phyloP scores from a whole-genome alignment of 164 flowering plant genomes.

The Vitis cinerea region DNA sequence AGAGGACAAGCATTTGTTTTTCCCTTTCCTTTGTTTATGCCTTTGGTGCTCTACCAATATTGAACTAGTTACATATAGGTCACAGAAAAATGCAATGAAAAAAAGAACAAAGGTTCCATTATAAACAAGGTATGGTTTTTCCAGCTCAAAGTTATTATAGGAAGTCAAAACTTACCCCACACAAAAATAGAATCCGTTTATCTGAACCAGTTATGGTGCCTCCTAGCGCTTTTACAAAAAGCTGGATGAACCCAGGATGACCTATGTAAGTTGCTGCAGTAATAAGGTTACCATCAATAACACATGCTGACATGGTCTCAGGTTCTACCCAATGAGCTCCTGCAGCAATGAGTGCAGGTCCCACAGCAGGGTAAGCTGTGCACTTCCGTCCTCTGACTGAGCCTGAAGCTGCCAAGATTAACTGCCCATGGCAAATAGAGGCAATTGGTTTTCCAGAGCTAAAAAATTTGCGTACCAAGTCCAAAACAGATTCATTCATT shows the following conservation, averaged over 20 bases:
- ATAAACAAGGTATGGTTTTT: neutral
- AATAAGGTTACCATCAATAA: conserved; percentile 73
- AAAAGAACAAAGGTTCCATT: too few species aligned
- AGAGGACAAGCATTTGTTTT: too few species aligned
- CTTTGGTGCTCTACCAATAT: too few species aligned
- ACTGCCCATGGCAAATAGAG: conserved; percentile 85
- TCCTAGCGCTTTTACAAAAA: conserved; percentile 79
- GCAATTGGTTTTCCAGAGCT: conserved; percentile 74
- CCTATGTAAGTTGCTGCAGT: conserved; percentile 76
- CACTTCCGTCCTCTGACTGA: conserved; percentile 62
- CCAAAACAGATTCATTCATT: conserved; percentile 60
- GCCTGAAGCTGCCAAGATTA: conserved; percentile 92
- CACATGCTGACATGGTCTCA: conserved; percentile 48
- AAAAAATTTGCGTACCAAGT: conserved; percentile 52
- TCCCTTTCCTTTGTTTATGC: too few species aligned
- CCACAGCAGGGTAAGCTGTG: conserved; percentile 72
- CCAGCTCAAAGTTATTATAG: neutral
- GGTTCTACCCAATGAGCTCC: conserved; percentile 93
- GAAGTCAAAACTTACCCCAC: conserved; percentile 66
- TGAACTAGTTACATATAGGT: too few species aligned
- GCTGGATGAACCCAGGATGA: conserved; percentile 77
- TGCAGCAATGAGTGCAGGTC: conserved; percentile 69
- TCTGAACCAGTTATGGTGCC: conserved; percentile 68
- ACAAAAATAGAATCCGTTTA: conserved; percentile 77
- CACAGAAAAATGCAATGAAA: too few species aligned